Evolutionary conservation across 495 filamentous ascomycete species (phyloP), one percentile per base, ranked within the genome.

Genomic region (Aspergillus steynii): DNA sequence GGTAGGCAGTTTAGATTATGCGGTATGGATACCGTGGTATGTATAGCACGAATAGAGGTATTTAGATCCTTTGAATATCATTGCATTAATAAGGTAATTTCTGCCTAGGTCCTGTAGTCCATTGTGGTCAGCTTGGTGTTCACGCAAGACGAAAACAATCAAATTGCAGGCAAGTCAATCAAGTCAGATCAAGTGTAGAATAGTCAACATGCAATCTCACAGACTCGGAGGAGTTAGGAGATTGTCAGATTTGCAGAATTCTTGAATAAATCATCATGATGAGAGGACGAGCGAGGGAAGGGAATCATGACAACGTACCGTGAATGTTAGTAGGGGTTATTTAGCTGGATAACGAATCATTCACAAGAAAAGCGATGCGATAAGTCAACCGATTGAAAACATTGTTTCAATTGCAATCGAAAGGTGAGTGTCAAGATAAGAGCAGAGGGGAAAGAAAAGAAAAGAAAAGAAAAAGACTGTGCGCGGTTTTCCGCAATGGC

Each of bases 171-270:
- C 7, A 53, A 50, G 34, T 14, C 12, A 52, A 46, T 8, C 50
- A 25, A 56, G 49, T 84, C 81, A 84, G 82, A 74, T 84, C 80
- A 83, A 83, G 80, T 83, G 82, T 83, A 84, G 78, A 78, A 72
- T 63, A 66, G 74, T 84, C 82, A 76, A 80, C 82, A 76, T 63
- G 50, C 75, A 77, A 74, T 75, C 78, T 78, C 79, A 76, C 72
- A 71, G 52, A 53, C 37, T 20, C 42, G 34, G 46, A 46, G 15
- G 14, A 61, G 57, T 50, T 32, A 56, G 77, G 79, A 78, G 79
- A 77, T 70, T 80, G 75, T 84, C 80, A 55, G 80, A 61, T 82
- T 83, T 83, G 82, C 81, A 84, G 82, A 84, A 83, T 75, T 83
- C 80, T 78, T 80, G 65, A 62, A 61, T 70, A 61, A 66, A 60